Evolutionary conservation across 2,329 filamentous ascomycete genomes (phyloP).

Genomic region (Alternaria dauci): DNA sequence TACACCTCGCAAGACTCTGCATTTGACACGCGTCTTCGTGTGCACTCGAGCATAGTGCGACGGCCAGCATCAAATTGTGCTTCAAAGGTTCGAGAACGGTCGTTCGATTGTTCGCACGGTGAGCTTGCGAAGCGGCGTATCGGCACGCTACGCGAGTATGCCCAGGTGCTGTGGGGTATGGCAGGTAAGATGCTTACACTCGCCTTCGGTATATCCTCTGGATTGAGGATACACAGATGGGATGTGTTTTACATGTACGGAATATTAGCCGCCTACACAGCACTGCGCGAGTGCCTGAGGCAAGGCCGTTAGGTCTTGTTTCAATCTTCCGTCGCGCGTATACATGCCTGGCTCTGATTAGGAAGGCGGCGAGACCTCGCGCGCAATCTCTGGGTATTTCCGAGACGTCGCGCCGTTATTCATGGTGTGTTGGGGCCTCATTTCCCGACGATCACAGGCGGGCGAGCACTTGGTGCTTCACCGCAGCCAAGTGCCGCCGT

Average conservation of each 20-base stretch:
- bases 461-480: slow-evolving; percentile 14
- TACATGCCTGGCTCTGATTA: slow-evolving; percentile 1
- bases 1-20: neutral
- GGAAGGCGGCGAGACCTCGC: slow-evolving; percentile 22
- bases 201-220: neutral
- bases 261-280: slow-evolving; percentile 2
- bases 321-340: slow-evolving; percentile 5
- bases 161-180: slow-evolving; percentile 2
- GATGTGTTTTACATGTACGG: slow-evolving; percentile 4
- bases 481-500: slow-evolving; percentile 4
- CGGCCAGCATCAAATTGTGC: neutral
- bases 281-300: neutral
- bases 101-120: neutral
- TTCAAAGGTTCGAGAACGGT: neutral
- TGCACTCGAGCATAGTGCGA: neutral
- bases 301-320: slow-evolving; percentile 7
- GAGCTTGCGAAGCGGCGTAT: neutral
- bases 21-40: neutral
- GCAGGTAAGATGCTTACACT: slow-evolving; percentile 8
- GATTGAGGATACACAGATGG: neutral
- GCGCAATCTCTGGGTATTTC: slow-evolving; percentile 36
- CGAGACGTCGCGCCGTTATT: slow-evolving; percentile 28
- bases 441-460: slow-evolving; percentile 30
- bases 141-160: neutral
- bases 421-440: slow-evolving; percentile 25